Evolutionary conservation across 345 rosid species (phyloP).

Genomic region (Anastatica hierochuntica): DNA sequence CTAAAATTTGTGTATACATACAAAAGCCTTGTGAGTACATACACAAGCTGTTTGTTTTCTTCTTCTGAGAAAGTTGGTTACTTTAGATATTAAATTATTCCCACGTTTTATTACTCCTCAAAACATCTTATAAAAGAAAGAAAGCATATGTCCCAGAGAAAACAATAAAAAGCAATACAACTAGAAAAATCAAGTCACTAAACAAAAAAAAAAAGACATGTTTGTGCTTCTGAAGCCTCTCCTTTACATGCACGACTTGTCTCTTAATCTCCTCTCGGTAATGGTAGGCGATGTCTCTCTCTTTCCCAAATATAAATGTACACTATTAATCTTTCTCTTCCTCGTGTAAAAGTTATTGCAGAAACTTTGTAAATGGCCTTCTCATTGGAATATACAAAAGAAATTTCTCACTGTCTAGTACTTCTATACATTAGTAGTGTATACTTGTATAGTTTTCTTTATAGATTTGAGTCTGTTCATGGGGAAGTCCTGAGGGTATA

Average conservation of each 20-base stretch:
- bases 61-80: too few species aligned
- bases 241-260: not conserved
- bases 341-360: not conserved
- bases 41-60: too few species aligned
- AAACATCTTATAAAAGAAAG: not conserved
- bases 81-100: not conserved
- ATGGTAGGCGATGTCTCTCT: not conserved
- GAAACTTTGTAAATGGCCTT: not conserved
- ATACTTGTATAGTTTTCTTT: too few species aligned
- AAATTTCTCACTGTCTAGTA: too few species aligned
- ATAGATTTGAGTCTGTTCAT: too few species aligned
- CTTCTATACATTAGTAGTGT: too few species aligned
- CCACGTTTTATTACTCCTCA: not conserved
- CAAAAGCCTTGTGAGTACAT: too few species aligned
- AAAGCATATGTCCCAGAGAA: not conserved
- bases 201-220: not conserved
- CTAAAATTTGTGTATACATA: too few species aligned
- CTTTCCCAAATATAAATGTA: not conserved
- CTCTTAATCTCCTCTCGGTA: not conserved
- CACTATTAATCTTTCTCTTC: not conserved
- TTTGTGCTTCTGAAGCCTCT: slow-evolving; percentile 8
- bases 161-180: not conserved
- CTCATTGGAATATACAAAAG: not conserved
- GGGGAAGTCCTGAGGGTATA: too few species aligned
- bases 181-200: not conserved